Conservation (phyloP, 2,329 filamentous ascomycete species). For the Apiospora malaysiana region DNA sequence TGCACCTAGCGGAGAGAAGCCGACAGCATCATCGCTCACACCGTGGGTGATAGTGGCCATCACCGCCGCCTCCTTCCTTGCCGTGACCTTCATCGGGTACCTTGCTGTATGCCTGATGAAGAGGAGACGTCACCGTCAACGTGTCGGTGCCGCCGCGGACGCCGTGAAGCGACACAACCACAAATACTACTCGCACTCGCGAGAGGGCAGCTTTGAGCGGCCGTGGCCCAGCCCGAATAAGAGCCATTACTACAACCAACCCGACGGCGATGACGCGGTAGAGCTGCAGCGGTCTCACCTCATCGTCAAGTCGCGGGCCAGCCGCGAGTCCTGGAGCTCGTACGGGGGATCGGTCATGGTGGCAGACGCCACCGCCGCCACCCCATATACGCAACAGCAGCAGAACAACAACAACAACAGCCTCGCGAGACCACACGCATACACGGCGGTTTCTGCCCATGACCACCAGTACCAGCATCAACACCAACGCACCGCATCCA, state of each 20-base stretch:
- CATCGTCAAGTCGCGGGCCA: slow-evolving; percentile 41
- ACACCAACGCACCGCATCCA: background rate
- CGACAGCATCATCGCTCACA: background rate
- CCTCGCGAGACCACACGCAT: background rate
- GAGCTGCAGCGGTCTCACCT: slow-evolving; percentile 38
- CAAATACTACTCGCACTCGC: background rate
- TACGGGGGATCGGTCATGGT: background rate
- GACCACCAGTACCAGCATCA: background rate
- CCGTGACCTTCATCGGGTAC: slow-evolving; percentile 30
- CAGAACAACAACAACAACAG: background rate
- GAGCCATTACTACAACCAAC: slow-evolving; percentile 20
- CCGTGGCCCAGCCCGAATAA: slow-evolving; percentile 26
- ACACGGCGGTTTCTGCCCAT: background rate
- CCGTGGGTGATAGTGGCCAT: slow-evolving; percentile 37
- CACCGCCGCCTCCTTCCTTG: slow-evolving; percentile 31
- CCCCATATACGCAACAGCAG: background rate
- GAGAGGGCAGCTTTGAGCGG: slow-evolving; percentile 1
- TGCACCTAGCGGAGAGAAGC: background rate
- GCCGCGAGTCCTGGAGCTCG: slow-evolving; percentile 30
- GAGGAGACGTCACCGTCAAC: background rate
- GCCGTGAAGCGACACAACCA: background rate
- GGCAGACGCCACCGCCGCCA: background rate
- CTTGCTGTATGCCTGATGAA: background rate
- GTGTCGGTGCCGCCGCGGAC: background rate
- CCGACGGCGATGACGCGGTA: slow-evolving; percentile 28